Evolutionary conservation across 2,329 filamentous ascomycete genomes (phyloP).

Genomic region (Tolypocladium cylindrosporum): DNA sequence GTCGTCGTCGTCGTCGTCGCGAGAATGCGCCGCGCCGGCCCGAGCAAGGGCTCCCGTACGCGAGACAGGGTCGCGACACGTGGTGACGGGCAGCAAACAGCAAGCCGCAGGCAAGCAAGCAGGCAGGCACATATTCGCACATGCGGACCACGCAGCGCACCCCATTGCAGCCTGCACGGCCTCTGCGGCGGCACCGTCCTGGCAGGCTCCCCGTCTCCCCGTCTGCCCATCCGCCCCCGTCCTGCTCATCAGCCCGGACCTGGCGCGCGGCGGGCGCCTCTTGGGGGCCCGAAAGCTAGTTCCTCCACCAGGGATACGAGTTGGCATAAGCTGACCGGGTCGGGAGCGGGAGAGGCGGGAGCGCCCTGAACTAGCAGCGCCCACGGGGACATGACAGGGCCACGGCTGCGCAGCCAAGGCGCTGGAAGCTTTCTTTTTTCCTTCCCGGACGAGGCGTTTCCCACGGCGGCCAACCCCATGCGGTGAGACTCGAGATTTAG

Average conservation of each 20-base stretch:
- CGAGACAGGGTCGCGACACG: neutral
- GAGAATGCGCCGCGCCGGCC: neutral
- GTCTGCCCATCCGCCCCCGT: neutral
- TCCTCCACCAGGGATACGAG: neutral
- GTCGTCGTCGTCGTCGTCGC: no score
- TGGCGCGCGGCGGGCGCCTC: neutral
- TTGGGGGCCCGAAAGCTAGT: neutral
- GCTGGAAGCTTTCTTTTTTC: neutral
- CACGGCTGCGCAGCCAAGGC: neutral
- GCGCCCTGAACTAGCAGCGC: no score
- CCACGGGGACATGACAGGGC: neutral
- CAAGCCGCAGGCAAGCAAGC: neutral
- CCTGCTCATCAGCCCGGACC: neutral
- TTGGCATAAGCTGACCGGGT: neutral
- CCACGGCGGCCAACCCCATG: neutral
- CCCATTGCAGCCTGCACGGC: neutral
- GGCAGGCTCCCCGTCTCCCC: neutral
- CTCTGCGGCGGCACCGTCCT: neutral
- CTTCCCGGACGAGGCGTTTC: neutral
- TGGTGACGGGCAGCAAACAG: neutral
- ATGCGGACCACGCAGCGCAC: neutral
- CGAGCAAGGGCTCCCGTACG: neutral
- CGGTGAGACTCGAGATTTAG: constrained; percentile 2
- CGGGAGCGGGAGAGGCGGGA: neutral
- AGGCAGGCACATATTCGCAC: neutral